phyloP scores from a whole-genome alignment of 257 asterid species.

The Fraxinus cuspidata region DNA sequence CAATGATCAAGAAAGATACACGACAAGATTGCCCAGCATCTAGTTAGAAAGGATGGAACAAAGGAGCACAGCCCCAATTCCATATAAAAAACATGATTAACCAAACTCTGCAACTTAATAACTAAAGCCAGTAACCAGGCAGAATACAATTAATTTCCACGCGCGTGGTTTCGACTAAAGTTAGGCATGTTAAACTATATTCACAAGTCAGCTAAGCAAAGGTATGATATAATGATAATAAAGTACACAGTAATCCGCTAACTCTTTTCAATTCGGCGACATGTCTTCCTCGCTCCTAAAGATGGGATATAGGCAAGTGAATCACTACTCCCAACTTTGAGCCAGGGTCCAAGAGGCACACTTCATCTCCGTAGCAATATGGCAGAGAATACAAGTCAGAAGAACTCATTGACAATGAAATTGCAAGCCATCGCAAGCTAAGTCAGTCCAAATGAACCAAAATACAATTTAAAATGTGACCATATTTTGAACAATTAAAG shows the following conservation, averaged over 20 bases:
- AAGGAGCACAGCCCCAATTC: not conserved
- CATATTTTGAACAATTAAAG: not conserved
- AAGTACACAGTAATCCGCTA: not conserved
- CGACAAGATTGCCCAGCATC: not conserved
- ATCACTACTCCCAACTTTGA: not conserved
- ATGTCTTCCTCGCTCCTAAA: not conserved
- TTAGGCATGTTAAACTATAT: not conserved
- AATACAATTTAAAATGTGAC: not conserved
- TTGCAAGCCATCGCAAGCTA: too few relatives aligned
- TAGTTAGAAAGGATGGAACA: not conserved
- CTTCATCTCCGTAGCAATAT: not conserved
- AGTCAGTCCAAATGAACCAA: too few relatives aligned
- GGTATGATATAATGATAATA: not conserved
- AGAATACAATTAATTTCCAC: not conserved
- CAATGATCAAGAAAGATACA: slow-evolving; percentile 3
- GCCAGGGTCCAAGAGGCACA: not conserved
- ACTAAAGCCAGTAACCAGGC: not conserved
- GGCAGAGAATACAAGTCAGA: not conserved
- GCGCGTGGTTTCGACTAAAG: not conserved
- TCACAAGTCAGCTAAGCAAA: not conserved
- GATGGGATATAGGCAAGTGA: not conserved
- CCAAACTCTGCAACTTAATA: not conserved
- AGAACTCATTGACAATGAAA: too few relatives aligned
- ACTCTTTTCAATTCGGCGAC: not conserved
- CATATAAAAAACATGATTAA: not conserved